phyloP scores from a whole-genome alignment of 768 basidiomycete species.

The Mrakia blollopis region DNA sequence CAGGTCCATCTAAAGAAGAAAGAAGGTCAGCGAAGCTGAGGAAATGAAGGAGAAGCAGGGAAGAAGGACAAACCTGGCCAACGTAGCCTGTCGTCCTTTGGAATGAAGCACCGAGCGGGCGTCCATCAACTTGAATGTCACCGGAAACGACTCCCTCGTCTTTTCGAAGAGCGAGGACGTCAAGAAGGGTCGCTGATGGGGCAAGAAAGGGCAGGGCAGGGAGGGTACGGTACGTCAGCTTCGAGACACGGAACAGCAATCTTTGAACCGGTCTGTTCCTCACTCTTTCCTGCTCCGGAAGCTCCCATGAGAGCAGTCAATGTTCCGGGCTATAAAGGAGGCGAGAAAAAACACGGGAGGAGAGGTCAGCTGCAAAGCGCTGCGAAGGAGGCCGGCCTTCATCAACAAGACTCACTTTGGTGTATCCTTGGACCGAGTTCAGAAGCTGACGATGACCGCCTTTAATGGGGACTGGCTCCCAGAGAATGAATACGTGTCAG shows the following conservation, averaged over 20 bases:
- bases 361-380: too few relatives aligned
- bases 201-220: too few relatives aligned
- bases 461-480: conserved; percentile 41
- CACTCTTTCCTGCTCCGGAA: conserved; percentile 48
- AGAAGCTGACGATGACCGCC: conserved; percentile 44
- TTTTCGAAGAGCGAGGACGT: conserved; percentile 33
- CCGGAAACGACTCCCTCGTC: conserved; percentile 50
- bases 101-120: conserved; percentile 46
- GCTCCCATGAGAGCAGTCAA: conserved; percentile 51
- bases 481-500: too few relatives aligned
- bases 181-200: conserved; percentile 34
- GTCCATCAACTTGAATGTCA: conserved; percentile 49
- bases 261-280: too few relatives aligned
- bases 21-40: not conserved
- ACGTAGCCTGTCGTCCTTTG: conserved; percentile 48
- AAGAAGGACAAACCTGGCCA: not conserved
- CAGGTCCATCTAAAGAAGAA: too few relatives aligned
- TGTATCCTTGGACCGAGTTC: conserved; percentile 46
- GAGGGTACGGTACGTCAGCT: too few relatives aligned
- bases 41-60: conserved; percentile 40
- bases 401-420: conserved; percentile 4
- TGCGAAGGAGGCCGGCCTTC: too few relatives aligned
- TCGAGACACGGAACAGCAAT: too few relatives aligned
- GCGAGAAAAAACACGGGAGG: too few relatives aligned
- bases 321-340: conserved; percentile 45